These are phyloP conservation scores for Pyrenophora seminiperda DNA, from an alignment of 2,329 filamentous ascomycete genomes.

Conservation along the genomic window DNA sequence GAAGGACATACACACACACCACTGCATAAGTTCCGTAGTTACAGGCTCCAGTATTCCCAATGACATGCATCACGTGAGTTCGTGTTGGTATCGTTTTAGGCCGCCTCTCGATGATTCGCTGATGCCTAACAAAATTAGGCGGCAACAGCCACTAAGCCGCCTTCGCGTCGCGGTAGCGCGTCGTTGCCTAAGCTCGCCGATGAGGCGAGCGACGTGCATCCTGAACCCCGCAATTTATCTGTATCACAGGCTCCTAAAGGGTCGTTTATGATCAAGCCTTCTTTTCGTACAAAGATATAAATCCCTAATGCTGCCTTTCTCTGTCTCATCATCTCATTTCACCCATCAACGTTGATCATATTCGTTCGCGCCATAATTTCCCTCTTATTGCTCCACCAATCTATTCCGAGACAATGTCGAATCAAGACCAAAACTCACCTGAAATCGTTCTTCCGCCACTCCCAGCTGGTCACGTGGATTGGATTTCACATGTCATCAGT, in stretches of 20 bases:
- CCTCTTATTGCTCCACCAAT: neutral
- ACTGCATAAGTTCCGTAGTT: no score
- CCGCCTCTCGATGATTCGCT: neutral
- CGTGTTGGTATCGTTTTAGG: neutral
- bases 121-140: conserved; percentile 8
- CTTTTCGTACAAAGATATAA: no score
- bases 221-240: neutral
- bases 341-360: neutral
- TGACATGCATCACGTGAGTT: conserved; percentile 6
- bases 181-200: conserved; percentile 14
- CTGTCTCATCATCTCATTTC: neutral
- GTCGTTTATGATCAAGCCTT: neutral
- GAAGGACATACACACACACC: no score
- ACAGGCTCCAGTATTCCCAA: no score
- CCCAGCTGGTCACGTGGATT: conserved; percentile 49
- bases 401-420: conserved; percentile 17
- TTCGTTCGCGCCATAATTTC: neutral
- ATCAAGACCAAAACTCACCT: neutral
- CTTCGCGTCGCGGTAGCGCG: neutral
- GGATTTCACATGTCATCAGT: conserved; percentile 60
- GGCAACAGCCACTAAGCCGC: conserved; percentile 1
- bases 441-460: conserved; percentile 43
- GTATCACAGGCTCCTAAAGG: neutral
- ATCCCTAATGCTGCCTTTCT: neutral
- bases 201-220: conserved; percentile 27